Evolutionary conservation across 176 grass and related monocot genomes (phyloP).

Genomic region (Dendrocalamus sinicus): DNA sequence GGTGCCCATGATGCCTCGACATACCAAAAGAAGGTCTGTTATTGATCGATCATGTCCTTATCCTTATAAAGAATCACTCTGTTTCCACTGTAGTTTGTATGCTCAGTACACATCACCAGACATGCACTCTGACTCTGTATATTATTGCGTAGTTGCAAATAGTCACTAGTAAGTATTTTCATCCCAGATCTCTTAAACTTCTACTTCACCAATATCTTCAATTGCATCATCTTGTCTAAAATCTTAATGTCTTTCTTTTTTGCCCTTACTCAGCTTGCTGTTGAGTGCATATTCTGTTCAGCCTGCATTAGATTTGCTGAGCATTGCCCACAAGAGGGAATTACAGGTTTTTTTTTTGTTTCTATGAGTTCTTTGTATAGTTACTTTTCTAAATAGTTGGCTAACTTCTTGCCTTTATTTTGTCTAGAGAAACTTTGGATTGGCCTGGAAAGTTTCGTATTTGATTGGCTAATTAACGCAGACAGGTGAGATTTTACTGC

Average conservation of each 20-base stretch:
- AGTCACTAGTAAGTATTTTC: constrained; percentile 4
- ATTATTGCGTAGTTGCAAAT: not conserved
- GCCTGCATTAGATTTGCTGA: constrained; percentile 94
- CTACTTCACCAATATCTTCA: not conserved
- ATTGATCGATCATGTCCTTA: constrained; percentile 25
- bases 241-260: constrained; percentile 33
- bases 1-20: constrained; percentile 91
- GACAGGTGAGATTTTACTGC: constrained; percentile 72
- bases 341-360: constrained; percentile 69
- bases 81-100: constrained; percentile 16
- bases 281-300: constrained; percentile 98
- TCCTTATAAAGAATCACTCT: constrained; percentile 25
- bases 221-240: constrained; percentile 31
- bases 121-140: not conserved
- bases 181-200: constrained; percentile 10
- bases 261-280: constrained; percentile 71
- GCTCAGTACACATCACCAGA: not conserved
- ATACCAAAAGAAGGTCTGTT: constrained; percentile 93
- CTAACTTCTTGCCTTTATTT: constrained; percentile 49
- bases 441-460: constrained; percentile 93
- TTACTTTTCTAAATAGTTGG: constrained; percentile 21
- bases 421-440: constrained; percentile 88
- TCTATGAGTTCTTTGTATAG: constrained; percentile 27
- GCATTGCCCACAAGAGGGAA: constrained; percentile 94
- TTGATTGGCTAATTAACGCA: constrained; percentile 98